Conservation (phyloP, 345 rosid species). For the Carallia pectinifolia region DNA sequence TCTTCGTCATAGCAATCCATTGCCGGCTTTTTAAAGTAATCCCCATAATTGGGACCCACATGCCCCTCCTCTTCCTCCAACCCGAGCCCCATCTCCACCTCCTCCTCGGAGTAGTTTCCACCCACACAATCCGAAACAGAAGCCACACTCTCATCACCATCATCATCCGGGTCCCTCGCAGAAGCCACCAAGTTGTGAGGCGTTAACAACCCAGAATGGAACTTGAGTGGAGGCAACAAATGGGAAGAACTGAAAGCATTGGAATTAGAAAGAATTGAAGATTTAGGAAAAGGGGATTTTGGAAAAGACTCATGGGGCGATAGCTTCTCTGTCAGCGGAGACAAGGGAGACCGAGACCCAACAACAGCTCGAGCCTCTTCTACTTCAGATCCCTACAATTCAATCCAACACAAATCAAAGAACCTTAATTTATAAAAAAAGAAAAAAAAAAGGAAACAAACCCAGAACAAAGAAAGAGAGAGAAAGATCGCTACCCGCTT, state of each 20-base stretch:
- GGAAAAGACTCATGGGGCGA: constrained; percentile 38
- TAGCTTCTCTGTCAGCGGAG: constrained; percentile 41
- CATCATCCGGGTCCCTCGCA: constrained; percentile 18
- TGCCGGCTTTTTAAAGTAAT: constrained; percentile 29
- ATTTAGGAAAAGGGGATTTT: constrained; percentile 36
- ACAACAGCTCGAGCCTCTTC: constrained; percentile 39
- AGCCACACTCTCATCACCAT: constrained; percentile 54
- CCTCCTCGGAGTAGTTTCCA: constrained; percentile 40
- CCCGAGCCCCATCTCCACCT: constrained; percentile 19
- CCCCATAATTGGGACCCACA: constrained; percentile 6
- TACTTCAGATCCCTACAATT: constrained; percentile 33
- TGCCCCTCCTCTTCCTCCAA: constrained; percentile 23
- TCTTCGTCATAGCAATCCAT: constrained; percentile 32
- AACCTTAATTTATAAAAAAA: neutral
- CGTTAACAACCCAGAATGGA: constrained; percentile 43
- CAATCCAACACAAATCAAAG: neutral
- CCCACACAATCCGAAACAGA: constrained; percentile 50
- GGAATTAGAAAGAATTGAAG: constrained; percentile 29
- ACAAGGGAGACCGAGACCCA: constrained; percentile 58
- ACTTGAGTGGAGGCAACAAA: constrained; percentile 56
- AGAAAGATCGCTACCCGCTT: constrained; percentile 42
- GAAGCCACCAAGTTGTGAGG: constrained; percentile 48
- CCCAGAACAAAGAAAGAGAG: neutral
- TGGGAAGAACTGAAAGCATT: constrained; percentile 40
- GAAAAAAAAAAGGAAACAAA: neutral